Conservation (phyloP, 1,284 basidiomycete species). For the Taiwanofungus camphoratus region DNA sequence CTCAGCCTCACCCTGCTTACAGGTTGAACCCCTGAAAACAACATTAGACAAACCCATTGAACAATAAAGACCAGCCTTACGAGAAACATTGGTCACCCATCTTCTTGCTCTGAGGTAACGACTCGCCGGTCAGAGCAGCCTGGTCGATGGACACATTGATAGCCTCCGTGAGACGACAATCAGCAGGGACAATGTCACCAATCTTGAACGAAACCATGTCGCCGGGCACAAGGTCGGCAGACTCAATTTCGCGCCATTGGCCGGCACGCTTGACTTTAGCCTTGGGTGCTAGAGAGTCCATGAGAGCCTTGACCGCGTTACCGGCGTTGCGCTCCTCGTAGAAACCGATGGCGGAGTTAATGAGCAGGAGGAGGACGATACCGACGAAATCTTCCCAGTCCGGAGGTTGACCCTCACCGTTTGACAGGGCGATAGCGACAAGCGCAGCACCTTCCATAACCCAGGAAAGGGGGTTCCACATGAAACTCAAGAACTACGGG, state of each 20-base stretch:
- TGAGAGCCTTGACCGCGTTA: constrained; percentile 98
- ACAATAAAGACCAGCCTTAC: constrained; percentile 38
- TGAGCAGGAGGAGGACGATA: constrained; percentile 87
- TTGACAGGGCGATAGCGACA: constrained; percentile 94
- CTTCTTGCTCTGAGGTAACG: constrained; percentile 88
- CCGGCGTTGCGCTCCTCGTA: constrained; percentile 96
- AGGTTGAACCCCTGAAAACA: constrained; percentile 76
- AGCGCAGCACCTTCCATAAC: constrained; percentile 99
- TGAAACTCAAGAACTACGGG: constrained; percentile 86
- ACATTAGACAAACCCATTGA: constrained; percentile 18
- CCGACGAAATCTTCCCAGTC: constrained; percentile 98
- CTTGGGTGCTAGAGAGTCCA: constrained; percentile 98
- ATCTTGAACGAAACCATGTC: constrained; percentile 96
- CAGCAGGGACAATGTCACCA: constrained; percentile 94
- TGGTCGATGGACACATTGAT: constrained; percentile 97
- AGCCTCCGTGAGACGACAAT: constrained; percentile 91
- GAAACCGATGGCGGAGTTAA: constrained; percentile 98
- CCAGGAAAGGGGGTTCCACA: constrained; percentile 99
- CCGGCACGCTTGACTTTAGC: constrained; percentile 87
- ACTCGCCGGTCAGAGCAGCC: constrained; percentile 95
- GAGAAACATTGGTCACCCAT: constrained; percentile 94
- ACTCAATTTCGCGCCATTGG: constrained; percentile 85
- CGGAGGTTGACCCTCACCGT: constrained; percentile 81
- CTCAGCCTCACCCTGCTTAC: constrained; percentile 96
- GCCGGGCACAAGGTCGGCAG: constrained; percentile 83